These are phyloP conservation scores for Talaromyces albobiverticillius DNA, from an alignment of 2,329 filamentous ascomycete species.

Conservation along the genomic window DNA sequence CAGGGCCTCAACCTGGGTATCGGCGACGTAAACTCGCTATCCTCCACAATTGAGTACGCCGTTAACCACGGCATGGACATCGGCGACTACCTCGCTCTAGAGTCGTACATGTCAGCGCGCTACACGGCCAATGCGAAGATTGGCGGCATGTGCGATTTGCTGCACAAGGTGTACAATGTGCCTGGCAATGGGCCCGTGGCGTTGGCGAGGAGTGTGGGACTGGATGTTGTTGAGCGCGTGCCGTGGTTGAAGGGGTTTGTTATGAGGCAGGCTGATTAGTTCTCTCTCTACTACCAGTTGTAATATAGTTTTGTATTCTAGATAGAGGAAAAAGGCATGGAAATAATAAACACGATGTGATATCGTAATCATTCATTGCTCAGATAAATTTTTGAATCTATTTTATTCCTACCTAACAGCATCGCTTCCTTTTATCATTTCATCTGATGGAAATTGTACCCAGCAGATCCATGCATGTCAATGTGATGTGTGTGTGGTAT, in stretches of 20 bases:
- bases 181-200: conserved; percentile 72
- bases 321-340: too few relatives aligned
- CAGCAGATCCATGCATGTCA: not conserved
- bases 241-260: conserved; percentile 76
- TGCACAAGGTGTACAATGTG: conserved; percentile 89
- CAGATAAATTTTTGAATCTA: too few relatives aligned
- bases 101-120: conserved; percentile 75
- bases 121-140: conserved; percentile 78
- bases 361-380: too few relatives aligned
- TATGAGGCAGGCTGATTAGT: conserved; percentile 65
- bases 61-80: conserved; percentile 84
- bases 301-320: not conserved
- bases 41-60: conserved; percentile 70
- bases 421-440: conserved; percentile 13
- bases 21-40: conserved; percentile 78
- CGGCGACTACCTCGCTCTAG: conserved; percentile 72
- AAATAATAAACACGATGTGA: too few relatives aligned
- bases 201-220: conserved; percentile 71
- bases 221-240: conserved; percentile 72
- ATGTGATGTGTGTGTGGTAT: not conserved
- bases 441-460: not conserved
- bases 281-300: not conserved
- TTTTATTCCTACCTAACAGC: not conserved
- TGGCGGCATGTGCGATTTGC: conserved; percentile 78
- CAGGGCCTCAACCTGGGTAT: conserved; percentile 94